Evolutionary conservation across 306 rosid species (phyloP).

Genomic region (Trifolium fragiferum): DNA sequence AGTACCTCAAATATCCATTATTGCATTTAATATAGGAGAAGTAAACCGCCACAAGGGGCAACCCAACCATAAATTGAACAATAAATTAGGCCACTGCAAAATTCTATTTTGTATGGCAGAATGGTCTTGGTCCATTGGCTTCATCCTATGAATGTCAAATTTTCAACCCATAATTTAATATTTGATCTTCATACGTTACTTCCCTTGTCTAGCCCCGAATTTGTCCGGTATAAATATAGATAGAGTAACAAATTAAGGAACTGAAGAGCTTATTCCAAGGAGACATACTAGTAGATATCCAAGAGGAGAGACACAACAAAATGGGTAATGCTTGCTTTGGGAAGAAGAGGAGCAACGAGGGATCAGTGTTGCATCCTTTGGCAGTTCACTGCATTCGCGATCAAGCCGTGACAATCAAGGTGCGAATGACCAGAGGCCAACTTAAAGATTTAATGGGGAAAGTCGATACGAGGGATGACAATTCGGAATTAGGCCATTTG

Average conservation of each 20-base stretch:
- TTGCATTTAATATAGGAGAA: not conserved
- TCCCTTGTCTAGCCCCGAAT: not conserved
- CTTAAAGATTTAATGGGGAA: constrained; percentile 46
- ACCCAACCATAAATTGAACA: constrained; percentile 2
- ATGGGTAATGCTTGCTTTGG: constrained; percentile 54
- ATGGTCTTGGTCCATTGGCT: not conserved
- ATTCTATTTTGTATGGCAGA: constrained; percentile 21
- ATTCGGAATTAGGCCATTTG: constrained; percentile 40
- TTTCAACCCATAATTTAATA: constrained; percentile 35
- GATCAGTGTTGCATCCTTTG: constrained; percentile 30
- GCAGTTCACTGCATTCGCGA: not conserved
- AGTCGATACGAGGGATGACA: constrained; percentile 38
- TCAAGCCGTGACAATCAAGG: constrained; percentile 50
- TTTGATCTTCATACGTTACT: not conserved
- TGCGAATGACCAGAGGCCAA: constrained; percentile 44
- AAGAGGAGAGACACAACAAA: not conserved
- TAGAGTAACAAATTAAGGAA: not conserved
- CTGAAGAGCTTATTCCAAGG: not conserved
- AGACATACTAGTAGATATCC: not conserved
- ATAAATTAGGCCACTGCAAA: constrained; percentile 3
- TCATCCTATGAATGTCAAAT: not conserved
- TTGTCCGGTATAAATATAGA: no score
- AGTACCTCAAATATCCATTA: not conserved
- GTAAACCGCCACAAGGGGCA: not conserved
- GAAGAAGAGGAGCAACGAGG: constrained; percentile 2